Evolutionary conservation across 1,139 yeast genomes (phyloP).

Genomic region (Chernovozyma sophiae-reginae): DNA sequence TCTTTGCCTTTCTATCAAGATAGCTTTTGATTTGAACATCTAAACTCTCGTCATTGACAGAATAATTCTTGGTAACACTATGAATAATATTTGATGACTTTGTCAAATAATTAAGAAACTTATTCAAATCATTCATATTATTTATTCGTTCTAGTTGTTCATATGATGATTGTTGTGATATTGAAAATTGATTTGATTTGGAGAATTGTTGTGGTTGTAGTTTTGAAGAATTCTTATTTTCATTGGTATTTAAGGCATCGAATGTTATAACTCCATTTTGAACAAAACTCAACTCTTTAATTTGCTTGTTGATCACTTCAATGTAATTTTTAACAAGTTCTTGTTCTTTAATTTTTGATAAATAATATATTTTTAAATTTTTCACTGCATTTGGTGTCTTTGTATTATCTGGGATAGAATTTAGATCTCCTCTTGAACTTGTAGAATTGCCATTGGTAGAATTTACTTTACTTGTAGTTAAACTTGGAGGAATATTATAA

Average conservation of each 20-base stretch:
- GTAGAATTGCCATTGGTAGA: neutral
- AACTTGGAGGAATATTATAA: neutral
- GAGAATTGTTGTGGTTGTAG: constrained; percentile 3
- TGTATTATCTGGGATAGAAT: constrained; percentile 4
- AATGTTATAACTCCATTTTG: constrained; percentile 46
- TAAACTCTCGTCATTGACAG: constrained; percentile 13
- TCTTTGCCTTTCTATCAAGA: constrained; percentile 16
- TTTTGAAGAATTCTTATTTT: constrained; percentile 7
- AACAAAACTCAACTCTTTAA: constrained; percentile 42
- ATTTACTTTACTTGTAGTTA: neutral
- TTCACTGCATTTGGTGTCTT: constrained; percentile 9
- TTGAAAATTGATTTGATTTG: constrained; percentile 6
- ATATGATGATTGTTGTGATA: constrained; percentile 8
- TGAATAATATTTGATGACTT: constrained; percentile 39
- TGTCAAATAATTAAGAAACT: constrained; percentile 37
- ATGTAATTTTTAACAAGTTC: constrained; percentile 43
- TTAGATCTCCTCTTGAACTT: neutral
- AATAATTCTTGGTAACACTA: constrained; percentile 33
- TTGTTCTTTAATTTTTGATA: constrained; percentile 42
- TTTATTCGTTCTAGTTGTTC: constrained; percentile 41
- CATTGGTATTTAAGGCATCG: constrained; percentile 34
- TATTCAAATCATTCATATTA: constrained; percentile 40
- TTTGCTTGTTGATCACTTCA: constrained; percentile 42
- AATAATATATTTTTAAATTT: constrained; percentile 29
- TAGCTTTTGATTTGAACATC: constrained; percentile 36